Base-by-base conservation (phyloP, 163 green algal species). In the Scenedesmus sp. region DNA sequence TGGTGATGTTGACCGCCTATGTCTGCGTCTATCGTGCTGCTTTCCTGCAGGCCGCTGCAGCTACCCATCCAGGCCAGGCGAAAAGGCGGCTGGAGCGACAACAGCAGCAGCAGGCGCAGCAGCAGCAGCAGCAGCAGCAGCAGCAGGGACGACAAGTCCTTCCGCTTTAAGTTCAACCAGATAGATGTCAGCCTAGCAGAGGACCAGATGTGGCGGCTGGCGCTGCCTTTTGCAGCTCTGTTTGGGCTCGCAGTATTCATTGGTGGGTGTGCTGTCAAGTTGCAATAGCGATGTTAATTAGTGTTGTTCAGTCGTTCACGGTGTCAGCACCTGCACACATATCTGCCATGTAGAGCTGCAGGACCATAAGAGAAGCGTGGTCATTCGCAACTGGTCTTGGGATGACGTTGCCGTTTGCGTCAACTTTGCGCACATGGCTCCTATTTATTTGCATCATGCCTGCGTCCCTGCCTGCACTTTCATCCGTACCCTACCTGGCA, bases 171-270 rank as follows among this genome's bases (percentile, higher is more conserved):
- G 56, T 84, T 91, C 87, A 86, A 86, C 20, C 12, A 79, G 2
- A 54, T 91, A 18, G 87, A 91, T 86, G 74, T 91, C 3, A 62
- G 54, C 54, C 26, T 91, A 5, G 87, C 87, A 54, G 87, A 91
- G 46, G 87, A 91, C 26, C 87, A 91, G 34, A 34, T 91, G 57
- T 91, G 87, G 87, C 74, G 76, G 4, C 52, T 91, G 56, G 74
- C 59, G 1, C 4, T 91, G 20, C 87, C 87, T 2, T 86, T 91
- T 55, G 79, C 87, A 16, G 76, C 87, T 4, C 23, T 91, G 2
- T 86, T 91, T 66, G 87, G 87, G 20, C 34, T 91, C 12, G 87
- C 87, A 26, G 83, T 91, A 0, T 86, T 91, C 9, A 60, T 91
- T 52, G 87, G 87, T 91, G 34, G 12, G 87, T 6, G 34, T 23